Base-by-base conservation (phyloP, 441 rosid species). In the Pelargonium exstipulatum region DNA sequence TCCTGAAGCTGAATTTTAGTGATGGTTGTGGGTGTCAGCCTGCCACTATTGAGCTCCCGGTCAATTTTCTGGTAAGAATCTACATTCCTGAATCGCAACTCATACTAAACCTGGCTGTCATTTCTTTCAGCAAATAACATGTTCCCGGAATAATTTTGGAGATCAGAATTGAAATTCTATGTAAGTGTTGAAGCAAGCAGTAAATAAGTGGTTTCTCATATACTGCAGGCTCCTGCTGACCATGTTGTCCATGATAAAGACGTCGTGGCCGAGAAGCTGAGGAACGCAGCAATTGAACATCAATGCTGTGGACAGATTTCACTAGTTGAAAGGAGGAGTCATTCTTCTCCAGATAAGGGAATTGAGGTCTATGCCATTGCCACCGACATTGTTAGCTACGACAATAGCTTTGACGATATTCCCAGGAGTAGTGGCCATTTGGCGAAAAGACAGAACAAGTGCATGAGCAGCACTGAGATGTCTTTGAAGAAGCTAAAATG, bases 1-100 rank as follows among this genome's bases (percentile, higher is more conserved):
- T 62, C 67, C 20, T 72, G 3, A 66, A 72, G 62, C 62, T 72
- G 66, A 72, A 61, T 49, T 61, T 66, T 32, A 58, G 75, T 2
- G 51, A 66, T 46, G 75, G 75, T 45, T 61, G 70, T 35, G 42
- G 67, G 35, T 29, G 48, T 48, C 49, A 48, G 4, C 60, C 32
- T 49, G 1, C 66, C 70, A 58, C 0, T 46, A 32, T 60, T 42
- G 62, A 72, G 17, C 29, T 72, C 51, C 71, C 75, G 0, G 26
- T 72, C 32, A 72, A 32, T 20, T 66, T 66, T 66, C 62, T 29
- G 70, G 67, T 72, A 18, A 60, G 24, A 35, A 64, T 17, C 8
- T 51, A 51, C 18, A 51, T 51, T 51, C 20, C 16, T n/a, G 57
- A 49, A 12, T 12, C 1, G 17, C 1, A 4, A 49, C 17, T 49